phyloP scores from a whole-genome alignment of 1,284 basidiomycete species.

The Vanrija sp. region DNA sequence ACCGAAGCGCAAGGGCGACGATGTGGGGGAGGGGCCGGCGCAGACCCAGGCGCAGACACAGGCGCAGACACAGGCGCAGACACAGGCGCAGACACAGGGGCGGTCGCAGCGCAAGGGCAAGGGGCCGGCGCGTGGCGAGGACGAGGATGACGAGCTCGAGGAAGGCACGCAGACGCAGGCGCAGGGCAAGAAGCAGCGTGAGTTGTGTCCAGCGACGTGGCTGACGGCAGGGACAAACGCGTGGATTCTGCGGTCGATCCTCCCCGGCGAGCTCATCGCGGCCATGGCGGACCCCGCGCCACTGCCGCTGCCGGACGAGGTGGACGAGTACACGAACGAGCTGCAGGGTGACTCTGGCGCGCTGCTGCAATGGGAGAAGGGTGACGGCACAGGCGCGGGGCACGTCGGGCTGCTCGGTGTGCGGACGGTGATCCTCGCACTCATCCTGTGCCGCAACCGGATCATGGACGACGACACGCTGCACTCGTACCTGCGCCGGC shows the following conservation, averaged over 20 bases:
- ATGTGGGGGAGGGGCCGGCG: background rate
- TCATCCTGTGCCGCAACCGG: slow-evolving; percentile 38
- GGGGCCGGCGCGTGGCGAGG: slow-evolving; percentile 14
- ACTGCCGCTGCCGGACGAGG: slow-evolving; percentile 13
- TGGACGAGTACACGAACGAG: slow-evolving; percentile 4
- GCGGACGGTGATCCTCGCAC: slow-evolving; percentile 41
- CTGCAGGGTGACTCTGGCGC: slow-evolving; percentile 38
- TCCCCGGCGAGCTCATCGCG: slow-evolving; percentile 26
- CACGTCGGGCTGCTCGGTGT: slow-evolving; percentile 41
- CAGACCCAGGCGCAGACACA: slow-evolving; percentile 15
- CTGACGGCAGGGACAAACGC: slow-evolving; percentile 10
- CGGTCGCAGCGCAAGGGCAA: slow-evolving; percentile 25
- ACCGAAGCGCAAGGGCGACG: slow-evolving; percentile 20
- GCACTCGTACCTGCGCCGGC: slow-evolving; percentile 30
- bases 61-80: slow-evolving; percentile 18
- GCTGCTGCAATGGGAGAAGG: slow-evolving; percentile 42
- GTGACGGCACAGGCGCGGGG: slow-evolving; percentile 33
- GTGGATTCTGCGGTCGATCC: slow-evolving; percentile 41
- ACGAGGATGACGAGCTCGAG: slow-evolving; percentile 15
- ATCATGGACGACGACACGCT: slow-evolving; percentile 35
- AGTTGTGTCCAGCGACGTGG: background rate
- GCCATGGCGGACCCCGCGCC: slow-evolving; percentile 28
- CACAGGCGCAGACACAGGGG: slow-evolving; percentile 1
- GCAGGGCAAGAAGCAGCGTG: slow-evolving; percentile 10
- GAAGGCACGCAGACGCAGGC: slow-evolving; percentile 8